Conservation (phyloP, 805 yeast genomes). For the Kuraishia cidri region DNA sequence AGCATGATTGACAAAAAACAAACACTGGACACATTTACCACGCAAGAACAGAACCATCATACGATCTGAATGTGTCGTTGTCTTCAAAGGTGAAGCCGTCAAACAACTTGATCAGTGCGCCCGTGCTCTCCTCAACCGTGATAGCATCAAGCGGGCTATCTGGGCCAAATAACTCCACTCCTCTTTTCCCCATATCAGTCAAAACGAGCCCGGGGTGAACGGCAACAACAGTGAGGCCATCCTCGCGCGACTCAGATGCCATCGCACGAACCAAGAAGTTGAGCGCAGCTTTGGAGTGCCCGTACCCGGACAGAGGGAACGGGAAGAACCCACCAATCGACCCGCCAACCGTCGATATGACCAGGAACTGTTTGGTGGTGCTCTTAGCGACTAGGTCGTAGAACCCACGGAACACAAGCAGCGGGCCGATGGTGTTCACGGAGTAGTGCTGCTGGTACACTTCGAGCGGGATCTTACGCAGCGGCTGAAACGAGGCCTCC, state of each 20-base stretch:
- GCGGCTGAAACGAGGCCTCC: too few species aligned
- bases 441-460: slow-evolving; percentile 6
- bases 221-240: slow-evolving; percentile 19
- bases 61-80: slow-evolving; percentile 1
- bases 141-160: too few species aligned
- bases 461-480: neutral
- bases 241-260: slow-evolving; percentile 12
- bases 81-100: neutral
- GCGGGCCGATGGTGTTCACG: slow-evolving; percentile 16
- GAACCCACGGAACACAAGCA: slow-evolving; percentile 11
- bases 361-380: slow-evolving; percentile 13
- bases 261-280: slow-evolving; percentile 20
- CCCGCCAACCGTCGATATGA: slow-evolving; percentile 17
- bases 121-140: slow-evolving; percentile 17
- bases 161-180: neutral
- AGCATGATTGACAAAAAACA: neutral
- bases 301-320: slow-evolving; percentile 17
- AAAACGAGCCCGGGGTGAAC: slow-evolving; percentile 32
- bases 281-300: slow-evolving; percentile 27
- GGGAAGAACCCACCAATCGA: slow-evolving; percentile 11
- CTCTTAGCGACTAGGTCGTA: slow-evolving; percentile 11
- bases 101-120: neutral
- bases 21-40: neutral
- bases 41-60: neutral
- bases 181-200: slow-evolving; percentile 18